Evolutionary conservation across 2,329 filamentous ascomycete species (phyloP), one percentile per base, ranked within the genome.

Genomic region (Pseudogymnoascus sp.): DNA sequence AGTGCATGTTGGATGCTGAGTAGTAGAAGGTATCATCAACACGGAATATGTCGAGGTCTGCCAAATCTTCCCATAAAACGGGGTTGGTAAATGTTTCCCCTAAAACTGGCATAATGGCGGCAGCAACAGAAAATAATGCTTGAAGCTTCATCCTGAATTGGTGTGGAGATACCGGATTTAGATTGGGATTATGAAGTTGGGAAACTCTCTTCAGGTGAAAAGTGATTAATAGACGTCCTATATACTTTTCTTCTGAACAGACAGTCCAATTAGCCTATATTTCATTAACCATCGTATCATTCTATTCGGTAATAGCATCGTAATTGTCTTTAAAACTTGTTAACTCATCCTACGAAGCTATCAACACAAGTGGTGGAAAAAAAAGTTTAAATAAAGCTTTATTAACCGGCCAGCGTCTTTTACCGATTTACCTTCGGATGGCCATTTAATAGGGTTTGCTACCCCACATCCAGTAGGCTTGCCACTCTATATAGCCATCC

Each of bases 21-120:
- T 77, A 79, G 67, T 80, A 80, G 67, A 72, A 81, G 2, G 76
- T 76, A 65, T 81, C 76, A 3, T 76, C 75, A 0, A 81, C 76
- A 5, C 79, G 76, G 67, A 81, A 78, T 13, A 85, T 75, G 65
- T 85, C 82, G 16, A 81, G 73, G 65, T 85, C 82, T 0, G 82
- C 78, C 26, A 82, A 75, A 65, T 84, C 82, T 61, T 81, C 74
- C 75, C 79, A 85, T 1, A 84, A 71, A 14, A 83, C 73, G 0
- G 81, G 82, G 66, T 84, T 82, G 13, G 70, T 73, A 68, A 80
- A 80, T 31, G 29, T 37, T 19, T 13, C 42, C 11, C 42, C 42
- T 14, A 47, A 24, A 24, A 24, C 42, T 3, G 42, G 42, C 42
- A 47, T 24, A 21, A 24, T 11, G 21, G 11, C 11, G 5, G 11